Evolutionary conservation across 1,284 basidiomycete genomes (phyloP).

Genomic region (Tylopilus orsonianus): DNA sequence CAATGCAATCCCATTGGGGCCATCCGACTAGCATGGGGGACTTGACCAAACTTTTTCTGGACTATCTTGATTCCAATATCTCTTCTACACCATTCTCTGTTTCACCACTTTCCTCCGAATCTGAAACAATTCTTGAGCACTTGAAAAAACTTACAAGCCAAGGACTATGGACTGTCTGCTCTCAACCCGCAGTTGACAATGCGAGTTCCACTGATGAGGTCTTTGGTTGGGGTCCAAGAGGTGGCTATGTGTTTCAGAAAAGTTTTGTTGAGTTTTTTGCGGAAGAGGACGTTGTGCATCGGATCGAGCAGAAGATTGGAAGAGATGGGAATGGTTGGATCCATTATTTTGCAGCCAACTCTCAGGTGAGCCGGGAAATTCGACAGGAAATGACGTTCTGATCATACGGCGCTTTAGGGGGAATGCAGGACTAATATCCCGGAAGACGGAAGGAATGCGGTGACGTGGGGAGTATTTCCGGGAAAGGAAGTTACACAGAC

Average conservation of each 20-base stretch:
- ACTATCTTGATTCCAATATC: slow-evolving; percentile 72
- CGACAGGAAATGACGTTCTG: background rate
- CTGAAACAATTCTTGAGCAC: slow-evolving; percentile 76
- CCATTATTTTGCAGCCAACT: slow-evolving; percentile 85
- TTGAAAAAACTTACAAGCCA: slow-evolving; percentile 74
- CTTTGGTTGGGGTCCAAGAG: slow-evolving; percentile 91
- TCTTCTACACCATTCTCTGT: slow-evolving; percentile 88
- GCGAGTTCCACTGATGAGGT: slow-evolving; percentile 70
- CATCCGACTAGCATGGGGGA: slow-evolving; percentile 70
- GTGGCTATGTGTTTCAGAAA: slow-evolving; percentile 97
- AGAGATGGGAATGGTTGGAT: slow-evolving; percentile 64
- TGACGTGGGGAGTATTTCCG: slow-evolving; percentile 99
- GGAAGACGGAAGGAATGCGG: slow-evolving; percentile 85
- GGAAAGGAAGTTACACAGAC: slow-evolving; percentile 95
- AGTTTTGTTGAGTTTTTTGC: slow-evolving; percentile 98
- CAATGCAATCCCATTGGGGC: slow-evolving; percentile 80
- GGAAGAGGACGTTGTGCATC: slow-evolving; percentile 59
- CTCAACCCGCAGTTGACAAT: slow-evolving; percentile 92
- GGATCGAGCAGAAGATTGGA: slow-evolving; percentile 59
- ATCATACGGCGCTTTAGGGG: slow-evolving; percentile 49
- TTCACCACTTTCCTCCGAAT: slow-evolving; percentile 82
- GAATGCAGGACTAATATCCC: slow-evolving; percentile 82
- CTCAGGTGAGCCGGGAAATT: slow-evolving; percentile 49
- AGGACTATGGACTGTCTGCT: slow-evolving; percentile 96
- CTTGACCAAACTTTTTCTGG: slow-evolving; percentile 78